A percentile compares a stretch with the other conserved stretches of the same genome.
phyloP scores from a whole-genome alignment of 2,329 filamentous ascomycete genomes.

The Exophiala lecanii-corni region DNA sequence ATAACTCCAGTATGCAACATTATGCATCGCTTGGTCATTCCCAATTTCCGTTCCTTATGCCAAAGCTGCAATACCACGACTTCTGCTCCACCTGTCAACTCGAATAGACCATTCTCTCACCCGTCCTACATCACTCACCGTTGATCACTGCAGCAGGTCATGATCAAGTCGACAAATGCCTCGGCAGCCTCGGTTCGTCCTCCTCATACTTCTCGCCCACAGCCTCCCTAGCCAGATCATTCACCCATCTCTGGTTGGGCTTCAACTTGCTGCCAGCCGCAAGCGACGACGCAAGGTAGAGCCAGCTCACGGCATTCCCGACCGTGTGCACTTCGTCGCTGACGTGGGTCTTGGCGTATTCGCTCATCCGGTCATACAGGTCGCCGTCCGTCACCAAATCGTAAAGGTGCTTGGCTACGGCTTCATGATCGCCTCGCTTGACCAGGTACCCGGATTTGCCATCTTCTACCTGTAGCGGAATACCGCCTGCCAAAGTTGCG shows the following conservation, averaged over 20 bases:
- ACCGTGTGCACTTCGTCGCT: constrained; percentile 79
- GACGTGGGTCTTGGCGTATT: constrained; percentile 60
- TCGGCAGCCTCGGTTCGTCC: constrained; percentile 58
- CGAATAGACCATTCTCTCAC: too few relatives aligned
- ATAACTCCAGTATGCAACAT: too few relatives aligned
- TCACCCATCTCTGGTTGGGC: constrained; percentile 64
- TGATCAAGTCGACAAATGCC: constrained; percentile 28
- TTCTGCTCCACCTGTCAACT: too few relatives aligned
- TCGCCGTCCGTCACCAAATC: constrained; percentile 61
- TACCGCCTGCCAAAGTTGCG: constrained; percentile 70
- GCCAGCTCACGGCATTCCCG: constrained; percentile 71
- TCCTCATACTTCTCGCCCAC: constrained; percentile 56
- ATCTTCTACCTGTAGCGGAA: constrained; percentile 71
- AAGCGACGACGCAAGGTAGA: constrained; percentile 69
- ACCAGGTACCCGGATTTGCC: constrained; percentile 70
- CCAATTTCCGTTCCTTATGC: too few relatives aligned
- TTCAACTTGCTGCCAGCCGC: constrained; percentile 53
- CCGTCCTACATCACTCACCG: too few relatives aligned
- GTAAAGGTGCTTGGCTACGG: constrained; percentile 64
- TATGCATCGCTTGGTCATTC: too few relatives aligned
- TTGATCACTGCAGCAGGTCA: too few relatives aligned
- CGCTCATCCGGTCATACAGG: constrained; percentile 62
- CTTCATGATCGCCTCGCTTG: constrained; percentile 62
- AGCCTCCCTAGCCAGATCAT: constrained; percentile 66
- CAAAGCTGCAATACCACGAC: too few relatives aligned